A percentile compares a stretch with the other conserved stretches of the same genome.
phyloP scores from a whole-genome alignment of 768 basidiomycete genomes.

The Mycena epipterygia region DNA sequence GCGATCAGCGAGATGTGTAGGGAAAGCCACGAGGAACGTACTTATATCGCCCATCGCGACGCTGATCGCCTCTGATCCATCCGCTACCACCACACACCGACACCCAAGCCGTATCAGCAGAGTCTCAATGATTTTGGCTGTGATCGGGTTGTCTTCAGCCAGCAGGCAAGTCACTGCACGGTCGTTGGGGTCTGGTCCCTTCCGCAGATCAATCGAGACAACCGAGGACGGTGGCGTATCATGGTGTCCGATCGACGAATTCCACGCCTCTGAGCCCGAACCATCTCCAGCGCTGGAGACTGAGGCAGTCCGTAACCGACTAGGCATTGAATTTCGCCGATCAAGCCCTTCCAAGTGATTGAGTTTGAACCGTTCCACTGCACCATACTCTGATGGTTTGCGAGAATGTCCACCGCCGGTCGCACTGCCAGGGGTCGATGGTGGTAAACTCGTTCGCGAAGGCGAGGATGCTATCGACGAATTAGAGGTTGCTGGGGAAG shows the following conservation, averaged over 20 bases:
- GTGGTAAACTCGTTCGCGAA: slow-evolving; percentile 79
- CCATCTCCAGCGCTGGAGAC: slow-evolving; percentile 87
- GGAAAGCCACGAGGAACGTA: slow-evolving; percentile 58
- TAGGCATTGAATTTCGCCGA: slow-evolving; percentile 87
- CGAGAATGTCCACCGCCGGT: slow-evolving; percentile 77
- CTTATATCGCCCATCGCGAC: slow-evolving; percentile 98
- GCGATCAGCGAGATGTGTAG: slow-evolving; percentile 24
- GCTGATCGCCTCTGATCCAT: slow-evolving; percentile 97
- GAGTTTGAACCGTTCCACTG: slow-evolving; percentile 90
- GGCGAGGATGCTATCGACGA: slow-evolving; percentile 93
- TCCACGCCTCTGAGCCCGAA: slow-evolving; percentile 83
- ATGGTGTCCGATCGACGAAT: slow-evolving; percentile 67
- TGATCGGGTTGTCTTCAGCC: slow-evolving; percentile 98
- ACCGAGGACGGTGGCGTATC: slow-evolving; percentile 88
- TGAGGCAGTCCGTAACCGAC: slow-evolving; percentile 88
- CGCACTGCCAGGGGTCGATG: slow-evolving; percentile 77
- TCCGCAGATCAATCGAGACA: slow-evolving; percentile 85
- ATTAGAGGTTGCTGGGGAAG: slow-evolving; percentile 92
- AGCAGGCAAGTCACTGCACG: slow-evolving; percentile 94
- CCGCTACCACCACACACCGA: slow-evolving; percentile 94
- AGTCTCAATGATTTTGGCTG: slow-evolving; percentile 97
- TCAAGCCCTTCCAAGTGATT: slow-evolving; percentile 81
- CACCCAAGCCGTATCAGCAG: slow-evolving; percentile 94
- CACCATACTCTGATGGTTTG: slow-evolving; percentile 91
- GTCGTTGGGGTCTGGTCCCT: slow-evolving; percentile 83